These are phyloP conservation scores for Podospora bellae-mahoneyi DNA, from an alignment of 495 filamentous ascomycete genomes.

Conservation along the genomic window DNA sequence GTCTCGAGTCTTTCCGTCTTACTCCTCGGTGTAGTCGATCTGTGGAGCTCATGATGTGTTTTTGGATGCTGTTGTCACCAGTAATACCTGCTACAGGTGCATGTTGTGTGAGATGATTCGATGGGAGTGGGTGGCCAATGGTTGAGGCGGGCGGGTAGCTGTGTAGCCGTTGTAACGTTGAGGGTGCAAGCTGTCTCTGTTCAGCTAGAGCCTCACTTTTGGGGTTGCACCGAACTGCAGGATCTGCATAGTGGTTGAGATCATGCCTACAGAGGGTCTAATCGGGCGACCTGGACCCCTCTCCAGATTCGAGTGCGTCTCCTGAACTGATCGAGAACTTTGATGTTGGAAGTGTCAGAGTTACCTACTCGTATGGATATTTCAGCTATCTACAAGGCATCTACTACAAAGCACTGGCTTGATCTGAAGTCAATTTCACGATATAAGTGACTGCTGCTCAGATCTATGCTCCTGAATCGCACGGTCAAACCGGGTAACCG, in stretches of 20 bases:
- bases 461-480: not conserved
- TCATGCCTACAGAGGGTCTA: not conserved
- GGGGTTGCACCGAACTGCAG: not conserved
- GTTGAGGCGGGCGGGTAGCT: not conserved
- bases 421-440: no score
- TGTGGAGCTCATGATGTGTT: slow-evolving; percentile 5
- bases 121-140: not conserved
- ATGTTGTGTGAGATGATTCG: not conserved
- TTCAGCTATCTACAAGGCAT: no score
- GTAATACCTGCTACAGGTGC: not conserved
- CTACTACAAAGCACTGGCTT: no score
- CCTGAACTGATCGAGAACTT: no score
- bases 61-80: not conserved
- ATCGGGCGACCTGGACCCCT: not conserved
- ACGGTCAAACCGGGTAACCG: not conserved
- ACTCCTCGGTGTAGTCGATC: not conserved
- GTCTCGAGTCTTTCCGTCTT: slow-evolving; percentile 1
- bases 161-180: slow-evolving; percentile 2
- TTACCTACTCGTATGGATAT: no score
- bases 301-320: no score
- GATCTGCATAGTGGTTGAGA: not conserved
- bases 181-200: not conserved
- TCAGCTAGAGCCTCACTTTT: slow-evolving; percentile 6
- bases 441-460: not conserved
- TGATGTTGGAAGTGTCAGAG: no score